Percentiles rank a stretch among this genome's conserved stretches.
These are phyloP conservation scores for Blyttiomyces sp. DNA, from an alignment of 371 early-diverging fungal genomes.

Conservation along the genomic window DNA sequence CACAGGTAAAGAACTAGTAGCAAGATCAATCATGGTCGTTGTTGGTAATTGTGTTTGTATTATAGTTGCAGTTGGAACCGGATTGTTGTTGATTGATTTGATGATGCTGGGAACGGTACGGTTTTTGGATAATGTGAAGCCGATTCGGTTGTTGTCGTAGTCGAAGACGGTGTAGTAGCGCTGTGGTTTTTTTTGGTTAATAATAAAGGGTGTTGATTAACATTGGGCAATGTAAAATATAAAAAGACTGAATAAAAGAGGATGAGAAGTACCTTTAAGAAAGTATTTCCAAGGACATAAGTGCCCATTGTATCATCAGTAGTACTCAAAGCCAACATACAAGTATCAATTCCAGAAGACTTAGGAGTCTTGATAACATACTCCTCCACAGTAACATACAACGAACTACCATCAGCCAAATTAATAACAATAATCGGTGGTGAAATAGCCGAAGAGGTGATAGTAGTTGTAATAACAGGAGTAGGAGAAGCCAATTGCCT, in stretches of 20 bases:
- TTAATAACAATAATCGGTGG: not conserved
- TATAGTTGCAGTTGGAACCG: too few species aligned
- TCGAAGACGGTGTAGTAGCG: slow-evolving; percentile 9
- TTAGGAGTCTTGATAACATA: not conserved
- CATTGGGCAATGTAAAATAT: too few species aligned
- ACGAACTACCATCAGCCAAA: not conserved
- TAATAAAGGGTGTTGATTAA: too few species aligned
- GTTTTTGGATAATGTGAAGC: not conserved
- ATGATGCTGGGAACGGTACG: not conserved
- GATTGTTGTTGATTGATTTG: too few species aligned
- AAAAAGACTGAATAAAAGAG: too few species aligned
- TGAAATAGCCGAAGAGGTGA: not conserved
- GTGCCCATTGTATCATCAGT: not conserved
- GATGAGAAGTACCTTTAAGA: too few species aligned
- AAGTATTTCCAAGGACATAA: slow-evolving; percentile 8
- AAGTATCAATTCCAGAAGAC: not conserved
- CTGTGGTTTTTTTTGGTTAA: too few species aligned
- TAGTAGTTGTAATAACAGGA: too few species aligned
- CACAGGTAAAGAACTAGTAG: too few species aligned
- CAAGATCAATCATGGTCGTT: too few species aligned
- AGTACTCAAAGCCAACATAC: not conserved
- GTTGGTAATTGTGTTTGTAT: too few species aligned
- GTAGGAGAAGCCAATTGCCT: too few species aligned
- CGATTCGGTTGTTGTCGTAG: not conserved
- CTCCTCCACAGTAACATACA: not conserved